A percentile compares a stretch with the other conserved stretches of the same genome.
Conservation (phyloP, 2,329 filamentous ascomycete genomes). For the Seiridium unicorne region DNA sequence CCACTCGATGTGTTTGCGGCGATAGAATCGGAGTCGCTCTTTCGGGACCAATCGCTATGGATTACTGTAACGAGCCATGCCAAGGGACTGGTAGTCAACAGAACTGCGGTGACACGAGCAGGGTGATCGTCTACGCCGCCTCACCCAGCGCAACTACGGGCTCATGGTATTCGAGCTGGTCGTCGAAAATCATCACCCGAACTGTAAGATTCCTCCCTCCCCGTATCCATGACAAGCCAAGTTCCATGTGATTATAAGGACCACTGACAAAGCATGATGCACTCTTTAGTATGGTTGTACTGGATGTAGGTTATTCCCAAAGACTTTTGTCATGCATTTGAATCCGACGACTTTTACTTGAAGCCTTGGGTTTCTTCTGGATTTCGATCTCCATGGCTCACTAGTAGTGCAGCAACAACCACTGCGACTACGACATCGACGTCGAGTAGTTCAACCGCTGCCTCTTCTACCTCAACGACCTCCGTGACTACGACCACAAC, state of each 20-base stretch:
- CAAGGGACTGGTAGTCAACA: not conserved
- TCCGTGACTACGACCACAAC: not conserved
- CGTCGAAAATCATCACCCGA: not conserved
- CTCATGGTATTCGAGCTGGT: not conserved
- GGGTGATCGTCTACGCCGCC: not conserved
- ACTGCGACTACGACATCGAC: not conserved
- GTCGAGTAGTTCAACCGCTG: not conserved
- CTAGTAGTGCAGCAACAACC: not conserved
- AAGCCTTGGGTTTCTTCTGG: not conserved
- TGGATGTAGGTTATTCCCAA: not conserved
- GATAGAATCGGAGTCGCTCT: not conserved
- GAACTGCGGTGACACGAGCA: not conserved
- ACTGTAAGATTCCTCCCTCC: not conserved
- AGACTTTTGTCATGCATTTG: too few relatives aligned
- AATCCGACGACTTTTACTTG: not conserved
- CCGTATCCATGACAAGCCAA: not conserved
- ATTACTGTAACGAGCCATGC: conserved; percentile 5
- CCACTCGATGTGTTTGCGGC: not conserved
- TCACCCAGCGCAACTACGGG: not conserved
- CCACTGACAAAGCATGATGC: too few relatives aligned
- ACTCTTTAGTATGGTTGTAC: not conserved
- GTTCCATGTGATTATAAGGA: not conserved
- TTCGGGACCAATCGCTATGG: not conserved
- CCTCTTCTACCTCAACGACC: not conserved
- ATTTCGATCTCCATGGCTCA: not conserved